Base-by-base conservation (phyloP, 352 stramenopile species). In the Phytophthora pinifolia region DNA sequence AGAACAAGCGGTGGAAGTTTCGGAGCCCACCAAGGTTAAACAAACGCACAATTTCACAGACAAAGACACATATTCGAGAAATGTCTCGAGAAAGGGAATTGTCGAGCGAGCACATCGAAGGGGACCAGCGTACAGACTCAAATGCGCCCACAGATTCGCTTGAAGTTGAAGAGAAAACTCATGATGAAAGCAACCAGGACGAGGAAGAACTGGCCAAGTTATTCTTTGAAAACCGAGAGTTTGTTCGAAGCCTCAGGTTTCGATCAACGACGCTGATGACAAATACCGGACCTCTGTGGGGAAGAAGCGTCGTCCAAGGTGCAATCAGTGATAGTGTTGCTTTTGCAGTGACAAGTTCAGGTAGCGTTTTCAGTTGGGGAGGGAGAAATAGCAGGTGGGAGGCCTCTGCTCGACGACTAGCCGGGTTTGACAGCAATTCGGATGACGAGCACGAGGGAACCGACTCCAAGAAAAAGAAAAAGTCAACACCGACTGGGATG, bases 271-370 rank as follows among this genome's bases (percentile, higher is more conserved):
- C 78, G 25, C 59, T 94, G 27, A 92, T 94, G 74, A 72, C 73
- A 46, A 98, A 98, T 69, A 98, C 89, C 6, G 87, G 82, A 2
- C 82, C 77, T 13, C 67, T 98, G 0, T 98, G 94, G 94, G 92
- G 92, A 3, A 74, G 88, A 33, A 79, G 88, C 32, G 68, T 97
- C 4, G 62, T 88, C 5, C 75, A 94, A 56, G 83, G 78, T 6
- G 63, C 85, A 2, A 70, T 97, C 6, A 79, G 76, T 22, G 88
- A 98, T 36, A 96, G 85, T 39, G 68, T 96, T 20, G 89, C 93
- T 18, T 90, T 97, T 44, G 88, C 76, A 0, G 74, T 97, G 14
- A 96, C 89, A 13, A 76, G 86, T 37, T 70, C 71, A 0, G 87
- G 90, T 0, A 78, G 78, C 38, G 72, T 98, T n/a, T 95, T 93